A percentile compares a stretch with the other conserved stretches of the same genome.
Conservation (phyloP, 805 yeast species). For the Vanderwaltozyma verrucispora region DNA sequence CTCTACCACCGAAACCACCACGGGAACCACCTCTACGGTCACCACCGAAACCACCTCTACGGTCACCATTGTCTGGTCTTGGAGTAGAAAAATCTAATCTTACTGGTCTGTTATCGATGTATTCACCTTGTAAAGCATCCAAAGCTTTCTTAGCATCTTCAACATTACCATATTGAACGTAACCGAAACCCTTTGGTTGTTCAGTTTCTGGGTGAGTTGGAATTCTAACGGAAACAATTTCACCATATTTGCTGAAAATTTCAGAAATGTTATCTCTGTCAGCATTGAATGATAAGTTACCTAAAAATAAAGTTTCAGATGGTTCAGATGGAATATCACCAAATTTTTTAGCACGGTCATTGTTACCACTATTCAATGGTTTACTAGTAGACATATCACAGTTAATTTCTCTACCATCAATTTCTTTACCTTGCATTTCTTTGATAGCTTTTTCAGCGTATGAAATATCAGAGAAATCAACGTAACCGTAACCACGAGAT, state of each 20-base stretch:
- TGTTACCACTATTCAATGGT: conserved; percentile 48
- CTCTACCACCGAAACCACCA: conserved; percentile 31
- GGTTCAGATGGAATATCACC: conserved; percentile 91
- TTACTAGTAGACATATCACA: conserved; percentile 83
- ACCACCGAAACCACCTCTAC: conserved; percentile 35
- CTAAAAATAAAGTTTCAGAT: conserved; percentile 91
- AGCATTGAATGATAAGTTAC: conserved; percentile 89
- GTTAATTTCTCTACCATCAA: conserved; percentile 95
- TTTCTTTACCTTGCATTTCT: conserved; percentile 84
- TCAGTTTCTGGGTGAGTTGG: conserved; percentile 99
- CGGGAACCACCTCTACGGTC: conserved; percentile 19
- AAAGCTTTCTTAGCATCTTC: conserved; percentile 89
- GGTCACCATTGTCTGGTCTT: conserved; percentile 45
- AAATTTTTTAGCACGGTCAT: conserved; percentile 75
- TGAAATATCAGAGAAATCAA: conserved; percentile 72
- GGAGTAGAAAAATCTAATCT: conserved; percentile 95
- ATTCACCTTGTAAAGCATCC: conserved; percentile 79
- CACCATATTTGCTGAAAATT: conserved; percentile 68
- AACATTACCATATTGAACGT: conserved; percentile 78
- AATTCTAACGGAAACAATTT: conserved; percentile 78
- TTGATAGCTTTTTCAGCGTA: conserved; percentile 79
- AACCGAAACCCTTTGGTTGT: conserved; percentile 98
- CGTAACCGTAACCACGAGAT: conserved; percentile 96
- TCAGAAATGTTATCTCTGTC: conserved; percentile 69
- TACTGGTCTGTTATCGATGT: conserved; percentile 84